phyloP scores from a whole-genome alignment of 441 rosid genomes.

The Syzygium malaccense region DNA sequence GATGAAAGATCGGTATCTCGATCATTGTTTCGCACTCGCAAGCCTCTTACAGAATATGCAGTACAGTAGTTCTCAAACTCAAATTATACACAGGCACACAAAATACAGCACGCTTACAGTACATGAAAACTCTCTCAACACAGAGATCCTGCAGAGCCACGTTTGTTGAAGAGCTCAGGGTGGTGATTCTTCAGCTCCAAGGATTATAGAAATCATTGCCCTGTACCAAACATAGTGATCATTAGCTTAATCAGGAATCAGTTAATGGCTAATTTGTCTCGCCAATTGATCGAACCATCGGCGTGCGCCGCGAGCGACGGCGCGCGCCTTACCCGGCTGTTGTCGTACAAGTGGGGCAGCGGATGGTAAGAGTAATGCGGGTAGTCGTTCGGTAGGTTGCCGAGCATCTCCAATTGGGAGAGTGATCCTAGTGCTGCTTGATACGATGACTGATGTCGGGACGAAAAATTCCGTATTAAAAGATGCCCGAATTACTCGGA shows the following conservation, averaged over 20 bases:
- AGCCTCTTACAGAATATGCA: not conserved
- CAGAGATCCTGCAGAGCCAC: not conserved
- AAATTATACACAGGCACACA: not conserved
- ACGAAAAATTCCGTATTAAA: not conserved
- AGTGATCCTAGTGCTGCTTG: not conserved
- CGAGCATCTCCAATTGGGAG: not conserved
- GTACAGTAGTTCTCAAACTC: not conserved
- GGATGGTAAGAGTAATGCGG: rapidly evolving
- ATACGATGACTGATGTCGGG: not conserved
- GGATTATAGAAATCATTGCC: not conserved
- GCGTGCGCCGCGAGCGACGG: rapidly evolving
- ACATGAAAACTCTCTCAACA: not conserved
- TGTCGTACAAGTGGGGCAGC: not conserved
- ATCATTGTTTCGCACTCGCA: not conserved
- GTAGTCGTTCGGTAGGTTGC: not conserved
- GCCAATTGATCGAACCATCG: not conserved
- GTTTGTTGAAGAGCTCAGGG: not conserved
- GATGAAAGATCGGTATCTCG: not conserved
- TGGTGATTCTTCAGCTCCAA: not conserved
- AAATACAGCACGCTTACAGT: not conserved
- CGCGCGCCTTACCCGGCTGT: not conserved
- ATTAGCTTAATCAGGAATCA: not conserved
- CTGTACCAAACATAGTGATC: not conserved
- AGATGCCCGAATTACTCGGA: not conserved
- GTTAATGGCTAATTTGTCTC: rapidly evolving